Base-by-base conservation (phyloP, 2,329 filamentous ascomycete genomes). In the Cyanodermella asteris region DNA sequence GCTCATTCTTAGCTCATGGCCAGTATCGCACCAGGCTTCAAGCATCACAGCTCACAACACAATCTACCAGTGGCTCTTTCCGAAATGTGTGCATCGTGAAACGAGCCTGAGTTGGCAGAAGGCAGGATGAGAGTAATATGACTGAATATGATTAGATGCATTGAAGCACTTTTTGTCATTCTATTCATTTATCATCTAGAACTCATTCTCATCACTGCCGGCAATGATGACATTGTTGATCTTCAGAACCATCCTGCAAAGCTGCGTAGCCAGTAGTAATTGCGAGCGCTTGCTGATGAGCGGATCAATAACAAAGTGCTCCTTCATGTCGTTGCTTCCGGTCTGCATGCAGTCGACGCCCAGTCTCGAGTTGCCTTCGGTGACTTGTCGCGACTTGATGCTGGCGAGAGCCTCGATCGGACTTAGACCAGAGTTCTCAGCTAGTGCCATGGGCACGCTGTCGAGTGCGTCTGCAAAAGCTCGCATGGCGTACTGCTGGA, bases 401-500 rank as follows among this genome's bases (percentile, higher is more conserved):
- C 76, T 73, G 18, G 87, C 84, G 28, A 97, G 64, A 6, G 84
- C 91, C 42, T 93, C 81, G 40, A 97, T 97, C 10, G 87, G 80
- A 53, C 80, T 91, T 34, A 94, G 60, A 33, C 87, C 87, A 38
- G 78, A 91, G 63, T 97, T 97, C 63, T 97, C 84, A 7, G 87
- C 82, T 31, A 97, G 63, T 2, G 87, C 80, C 80, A 97, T 87
- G 17, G 87, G 87, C 2, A 97, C 64, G 2, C 77, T 64, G 49
- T 97, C 87, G 18, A 97, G 67, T 5, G 87, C 90, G 50, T 94
- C 84, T 32, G 87, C 68, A 46, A 97, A 97, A 13, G 87, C 87
- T 33, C 87, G 77, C 84, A 97, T 97, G 36, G 84, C 82, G 51
- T 97, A 97, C 54, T 97, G 87, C 55, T 93, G 84, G 19, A 97